Percentiles rank a stretch among this genome's conserved stretches.
Evolutionary conservation across 2,329 filamentous ascomycete genomes (phyloP).

Genomic region (Hysterium pulicare): DNA sequence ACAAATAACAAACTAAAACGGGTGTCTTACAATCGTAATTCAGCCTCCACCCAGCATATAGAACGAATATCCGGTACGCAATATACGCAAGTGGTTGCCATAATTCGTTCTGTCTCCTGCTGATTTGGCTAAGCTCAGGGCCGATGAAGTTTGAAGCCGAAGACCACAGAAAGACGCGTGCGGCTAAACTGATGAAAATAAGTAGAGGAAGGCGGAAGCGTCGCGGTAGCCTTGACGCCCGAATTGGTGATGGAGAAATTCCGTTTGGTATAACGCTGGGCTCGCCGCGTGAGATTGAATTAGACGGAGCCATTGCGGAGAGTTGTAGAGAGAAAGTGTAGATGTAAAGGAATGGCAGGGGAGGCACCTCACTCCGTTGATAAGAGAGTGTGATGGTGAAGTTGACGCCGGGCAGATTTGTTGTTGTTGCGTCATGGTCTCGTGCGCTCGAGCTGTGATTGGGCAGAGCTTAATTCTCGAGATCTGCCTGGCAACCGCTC

Average conservation of each 20-base stretch:
- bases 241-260: slow-evolving; percentile 16
- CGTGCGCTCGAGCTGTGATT: background rate
- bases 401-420: background rate
- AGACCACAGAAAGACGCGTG: slow-evolving; percentile 64
- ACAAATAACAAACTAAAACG: background rate
- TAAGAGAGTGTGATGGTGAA: background rate
- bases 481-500: background rate
- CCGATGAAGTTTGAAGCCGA: slow-evolving; percentile 58
- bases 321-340: background rate
- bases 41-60: slow-evolving; percentile 70
- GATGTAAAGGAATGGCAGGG: background rate
- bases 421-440: background rate
- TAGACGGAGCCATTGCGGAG: background rate
- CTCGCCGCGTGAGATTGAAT: slow-evolving; percentile 15
- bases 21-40: slow-evolving; percentile 64
- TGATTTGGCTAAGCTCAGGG: slow-evolving; percentile 65
- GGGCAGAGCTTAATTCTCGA: background rate
- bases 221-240: slow-evolving; percentile 30
- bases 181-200: slow-evolving; percentile 54
- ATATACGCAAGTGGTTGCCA: slow-evolving; percentile 53
- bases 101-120: slow-evolving; percentile 61
- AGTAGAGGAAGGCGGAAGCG: slow-evolving; percentile 41
- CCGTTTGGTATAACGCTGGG: slow-evolving; percentile 23
- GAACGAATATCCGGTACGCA: slow-evolving; percentile 59
- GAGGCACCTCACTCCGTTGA: no score